Base-by-base conservation (phyloP, 1,284 basidiomycete species). In the Ustanciosporium gigantosporum region DNA sequence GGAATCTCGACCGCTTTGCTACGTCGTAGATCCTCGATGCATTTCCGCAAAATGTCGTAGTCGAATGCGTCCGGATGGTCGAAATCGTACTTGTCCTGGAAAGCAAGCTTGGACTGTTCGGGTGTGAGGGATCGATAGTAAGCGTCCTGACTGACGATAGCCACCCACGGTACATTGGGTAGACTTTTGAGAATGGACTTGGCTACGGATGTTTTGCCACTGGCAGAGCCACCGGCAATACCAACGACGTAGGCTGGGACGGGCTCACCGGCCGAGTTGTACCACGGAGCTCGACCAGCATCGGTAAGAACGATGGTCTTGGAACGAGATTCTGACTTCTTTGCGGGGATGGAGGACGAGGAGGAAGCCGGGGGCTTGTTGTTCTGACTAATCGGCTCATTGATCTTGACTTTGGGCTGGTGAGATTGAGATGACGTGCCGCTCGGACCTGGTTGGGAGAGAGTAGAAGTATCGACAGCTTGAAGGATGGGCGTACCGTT, bases 11-110 rank as follows among this genome's bases (percentile, higher is more conserved):
- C 81, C 0, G 81, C 79, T 36, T 76, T 85, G 71, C 90, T 89
- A 5, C 85, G 82, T 78, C 93, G 95, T 53, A 97, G 80, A 16
- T 73, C 62, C 22, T 83, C 79, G 36, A 96, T 79, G 76, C 91
- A 94, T 87, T 94, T 62, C 22, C 50, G 86, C 70, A 97, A 92
- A 69, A 91, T 81, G 2, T 86, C 84, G 84, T 90, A 89, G 78
- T 97, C 94, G 46, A 97, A 89, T 2, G 93, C 87, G 78, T 90
- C 85, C 4, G 94, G 94, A 70, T 92, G 90, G 74, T 97, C 94
- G 78, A 97, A 89, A 77, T 97, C 92, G 62, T 89, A 84, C 53
- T 88, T 82, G 70, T 87, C 92, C n/a, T 85, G 83, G 77, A 90
- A 88, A 0, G 94, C 94, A 14, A 88, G 81, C 20, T 82, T 82